These are phyloP conservation scores for Wickerhamiella azyma DNA, from an alignment of 805 yeast genomes.

Conservation along the genomic window DNA sequence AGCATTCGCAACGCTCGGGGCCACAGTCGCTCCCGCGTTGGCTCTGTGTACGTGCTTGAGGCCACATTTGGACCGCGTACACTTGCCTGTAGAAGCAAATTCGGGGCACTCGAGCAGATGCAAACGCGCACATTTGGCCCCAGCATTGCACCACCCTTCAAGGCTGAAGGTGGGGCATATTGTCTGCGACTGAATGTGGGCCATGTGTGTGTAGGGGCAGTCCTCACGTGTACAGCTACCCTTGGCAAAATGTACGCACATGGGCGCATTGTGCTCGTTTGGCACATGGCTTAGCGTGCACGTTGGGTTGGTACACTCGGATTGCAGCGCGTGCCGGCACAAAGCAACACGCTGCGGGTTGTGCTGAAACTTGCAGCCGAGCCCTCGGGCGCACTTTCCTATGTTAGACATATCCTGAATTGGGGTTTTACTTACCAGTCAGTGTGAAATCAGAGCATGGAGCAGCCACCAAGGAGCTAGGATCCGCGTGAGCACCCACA, in stretches of 20 bases:
- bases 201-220: slow-evolving; percentile 41
- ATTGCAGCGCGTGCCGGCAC: slow-evolving; percentile 38
- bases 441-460: slow-evolving; percentile 23
- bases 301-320: slow-evolving; percentile 33
- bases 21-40: slow-evolving; percentile 11
- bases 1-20: slow-evolving; percentile 9
- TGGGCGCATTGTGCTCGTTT: slow-evolving; percentile 45
- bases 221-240: slow-evolving; percentile 36
- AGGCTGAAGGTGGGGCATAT: slow-evolving; percentile 56
- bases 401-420: slow-evolving; percentile 11
- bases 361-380: slow-evolving; percentile 42
- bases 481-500: too few relatives aligned
- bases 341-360: slow-evolving; percentile 37
- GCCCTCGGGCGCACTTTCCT: slow-evolving; percentile 43
- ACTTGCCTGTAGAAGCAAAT: slow-evolving; percentile 43
- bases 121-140: slow-evolving; percentile 39
- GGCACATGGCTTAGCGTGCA: slow-evolving; percentile 48
- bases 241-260: slow-evolving; percentile 39
- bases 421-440: slow-evolving; percentile 17
- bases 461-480: not conserved
- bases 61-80: slow-evolving; percentile 42
- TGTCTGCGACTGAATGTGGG: slow-evolving; percentile 27
- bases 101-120: slow-evolving; percentile 64
- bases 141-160: slow-evolving; percentile 55
- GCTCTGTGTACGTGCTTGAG: slow-evolving; percentile 35